phyloP scores from a whole-genome alignment of 1,284 basidiomycete genomes.

The Microbotryum saponariae region DNA sequence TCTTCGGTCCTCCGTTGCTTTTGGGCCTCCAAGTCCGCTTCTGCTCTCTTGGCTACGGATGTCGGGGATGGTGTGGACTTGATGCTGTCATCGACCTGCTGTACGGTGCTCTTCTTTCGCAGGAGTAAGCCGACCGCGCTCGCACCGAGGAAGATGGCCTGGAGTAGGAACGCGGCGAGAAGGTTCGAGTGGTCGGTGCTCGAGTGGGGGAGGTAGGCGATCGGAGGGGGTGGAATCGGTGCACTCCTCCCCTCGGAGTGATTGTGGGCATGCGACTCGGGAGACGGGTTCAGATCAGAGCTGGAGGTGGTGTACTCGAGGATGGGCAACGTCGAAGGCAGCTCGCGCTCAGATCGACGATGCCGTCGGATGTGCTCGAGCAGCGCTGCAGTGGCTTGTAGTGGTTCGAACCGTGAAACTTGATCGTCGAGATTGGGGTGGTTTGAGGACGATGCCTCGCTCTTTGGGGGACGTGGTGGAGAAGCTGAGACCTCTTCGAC shows the following conservation, averaged over 20 bases:
- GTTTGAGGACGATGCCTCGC: no score
- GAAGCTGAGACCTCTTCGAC: no score
- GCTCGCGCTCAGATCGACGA: not conserved
- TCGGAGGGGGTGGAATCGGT: not conserved
- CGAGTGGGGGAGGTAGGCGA: not conserved
- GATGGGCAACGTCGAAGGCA: not conserved
- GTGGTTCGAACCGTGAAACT: no score
- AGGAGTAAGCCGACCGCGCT: conserved; percentile 4
- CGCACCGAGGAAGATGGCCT: conserved; percentile 6
- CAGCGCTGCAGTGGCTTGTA: no score
- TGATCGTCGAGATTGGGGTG: no score
- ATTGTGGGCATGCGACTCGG: not conserved
- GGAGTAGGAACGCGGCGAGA: not conserved
- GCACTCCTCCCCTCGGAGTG: not conserved
- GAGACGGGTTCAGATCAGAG: not conserved
- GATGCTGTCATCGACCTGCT: not conserved
- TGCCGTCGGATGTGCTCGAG: no score
- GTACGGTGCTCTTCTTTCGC: not conserved
- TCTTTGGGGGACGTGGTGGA: no score
- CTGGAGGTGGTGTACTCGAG: not conserved
- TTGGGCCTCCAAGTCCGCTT: no score
- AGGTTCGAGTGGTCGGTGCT: not conserved
- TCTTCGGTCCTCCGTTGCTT: no score
- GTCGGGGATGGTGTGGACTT: no score
- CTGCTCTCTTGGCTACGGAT: no score